These are phyloP conservation scores for Cicer chorassanicum DNA, from an alignment of 306 rosid genomes.

Conservation along the genomic window DNA sequence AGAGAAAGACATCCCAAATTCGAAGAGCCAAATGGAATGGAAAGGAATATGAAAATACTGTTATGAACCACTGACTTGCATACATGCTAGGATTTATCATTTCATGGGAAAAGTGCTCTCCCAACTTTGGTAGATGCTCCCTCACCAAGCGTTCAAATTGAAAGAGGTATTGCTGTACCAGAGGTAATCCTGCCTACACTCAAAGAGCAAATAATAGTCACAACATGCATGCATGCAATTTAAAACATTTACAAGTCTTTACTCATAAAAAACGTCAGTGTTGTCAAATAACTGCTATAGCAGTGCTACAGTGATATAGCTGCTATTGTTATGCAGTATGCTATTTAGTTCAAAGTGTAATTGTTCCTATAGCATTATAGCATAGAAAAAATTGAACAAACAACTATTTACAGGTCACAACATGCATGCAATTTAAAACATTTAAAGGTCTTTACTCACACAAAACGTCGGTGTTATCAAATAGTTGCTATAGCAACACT, in stretches of 20 bases:
- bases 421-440: not conserved
- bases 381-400: too few relatives aligned
- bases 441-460: not conserved
- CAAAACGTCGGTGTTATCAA: not conserved
- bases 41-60: conserved; percentile 95
- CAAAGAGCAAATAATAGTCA: conserved; percentile 35
- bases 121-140: conserved; percentile 84
- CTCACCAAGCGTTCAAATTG: conserved; percentile 78
- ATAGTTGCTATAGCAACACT: not conserved
- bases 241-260: not conserved
- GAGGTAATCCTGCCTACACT: conserved; percentile 85
- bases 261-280: not conserved
- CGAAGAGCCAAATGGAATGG: conserved; percentile 98
- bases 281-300: too few relatives aligned
- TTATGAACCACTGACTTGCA: conserved; percentile 99
- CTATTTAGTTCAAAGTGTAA: too few relatives aligned
- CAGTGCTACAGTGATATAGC: too few relatives aligned
- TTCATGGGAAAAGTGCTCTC: conserved; percentile 85
- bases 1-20: conserved; percentile 97
- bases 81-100: conserved; percentile 99
- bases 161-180: conserved; percentile 92
- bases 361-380: too few relatives aligned
- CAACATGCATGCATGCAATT: conserved; percentile 17
- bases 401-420: not conserved
- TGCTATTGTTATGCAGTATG: too few relatives aligned